Base-by-base conservation (phyloP, 2,329 filamentous ascomycete genomes). In the Arthrobotrys megalospora region DNA sequence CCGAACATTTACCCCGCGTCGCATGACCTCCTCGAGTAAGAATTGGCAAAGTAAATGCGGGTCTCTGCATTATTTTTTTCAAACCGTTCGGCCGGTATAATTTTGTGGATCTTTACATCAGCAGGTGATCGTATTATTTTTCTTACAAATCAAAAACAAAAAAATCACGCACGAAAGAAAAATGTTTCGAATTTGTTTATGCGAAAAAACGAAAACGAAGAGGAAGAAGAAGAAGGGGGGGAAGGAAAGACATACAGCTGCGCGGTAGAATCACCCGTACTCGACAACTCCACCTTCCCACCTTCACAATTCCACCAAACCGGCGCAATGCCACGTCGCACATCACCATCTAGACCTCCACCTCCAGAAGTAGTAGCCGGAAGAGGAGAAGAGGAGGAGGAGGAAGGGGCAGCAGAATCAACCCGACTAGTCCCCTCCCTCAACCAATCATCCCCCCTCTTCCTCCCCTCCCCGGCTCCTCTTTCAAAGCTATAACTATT, bases 41-140 rank as follows among this genome's bases (percentile, higher is more conserved):
- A 90, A 93, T 58, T 88, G 85, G 78, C 89, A 93, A 14, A 95
- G 86, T 52, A 86, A 85, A 10, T 89, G 82, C 0, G 93, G 92
- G 80, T 94, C 91, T 60, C 75, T 78, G 43, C 45, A 12, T 21
- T 53, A 28, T 67, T 34, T 28, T 28, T 28, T 28, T 28, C 5
- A 28, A 28, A 19, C 45, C 38, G 19, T 60, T 60, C 50, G 19
- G 38, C 41, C 5, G 41, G 12, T 10, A 38, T 12, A 12, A 38
- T 10, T 2, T 2, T 12, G 52, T 36, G 6, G 16, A 28, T 11
- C 12, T 19, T 72, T 63, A 55, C 55, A 69, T 70, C 89, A 91
- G 82, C 72, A 65, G 63, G 45, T 19, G 52, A 19, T 11, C 28
- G 3, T 10, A 43, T 28, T 16, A 12, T 6, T 16, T 28, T 65